Evolutionary conservation across 768 basidiomycete species (phyloP), one percentile per base, ranked within the genome.

Genomic region (Kwoniella sp.): DNA sequence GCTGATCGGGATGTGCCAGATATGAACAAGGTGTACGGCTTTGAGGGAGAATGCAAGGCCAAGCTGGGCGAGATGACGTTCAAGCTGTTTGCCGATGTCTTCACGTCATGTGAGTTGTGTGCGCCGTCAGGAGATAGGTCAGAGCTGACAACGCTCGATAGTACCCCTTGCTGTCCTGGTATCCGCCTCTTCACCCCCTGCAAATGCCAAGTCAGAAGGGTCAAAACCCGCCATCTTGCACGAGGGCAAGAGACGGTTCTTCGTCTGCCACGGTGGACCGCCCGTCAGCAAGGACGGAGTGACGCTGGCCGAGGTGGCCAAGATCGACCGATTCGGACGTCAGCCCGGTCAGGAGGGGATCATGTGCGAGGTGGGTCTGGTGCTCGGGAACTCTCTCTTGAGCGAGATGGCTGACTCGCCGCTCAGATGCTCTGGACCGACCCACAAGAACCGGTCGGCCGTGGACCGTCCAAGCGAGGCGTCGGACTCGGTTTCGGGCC

Each of bases 381-480:
- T 33, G 17, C 25, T 5, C 23, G 19, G 5, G 19, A n/a, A n/a
- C n/a, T n/a, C n/a, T 44, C 1, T 7, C 25, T 2, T 3, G 25
- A 25, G 28, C 19, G 27, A 44, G 22, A 29, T 25, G 5, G 15
- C 20, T 3, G n/a, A 11, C 31, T 41, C 3, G 14, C 19, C 17
- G 14, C 34, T 62, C 17, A 92, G 86, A 75, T 91, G 25, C 80
- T 98, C 14, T 96, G 93, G 92, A 93, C 91, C 3, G 93, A 98
- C 75, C 93, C 95, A 19, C 95, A 96, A 74, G 85, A 86, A 34
- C 65, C 77, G 33, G 83, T 83, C 10, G 95, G 95, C 22, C 84
- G 95, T 23, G 93, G 95, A 5, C 93, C 95, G 11, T 92, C 89
- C 70, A 98, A 98, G 79, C 84, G 95, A 87, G 95, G 95, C 45